phyloP scores from a whole-genome alignment of 441 rosid genomes.

The Kokia cookei region DNA sequence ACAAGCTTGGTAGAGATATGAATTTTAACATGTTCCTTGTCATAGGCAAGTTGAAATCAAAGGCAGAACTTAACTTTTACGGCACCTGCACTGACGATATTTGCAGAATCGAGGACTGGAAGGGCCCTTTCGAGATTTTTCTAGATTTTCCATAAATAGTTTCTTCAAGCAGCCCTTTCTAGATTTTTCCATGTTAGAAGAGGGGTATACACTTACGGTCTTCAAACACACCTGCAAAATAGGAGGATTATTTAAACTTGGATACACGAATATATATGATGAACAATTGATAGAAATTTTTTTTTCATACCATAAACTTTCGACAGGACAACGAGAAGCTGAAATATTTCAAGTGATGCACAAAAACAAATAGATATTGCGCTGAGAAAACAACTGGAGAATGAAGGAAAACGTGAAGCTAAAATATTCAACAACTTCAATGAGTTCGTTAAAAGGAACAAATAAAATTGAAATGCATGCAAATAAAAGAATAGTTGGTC shows the following conservation, averaged over 20 bases:
- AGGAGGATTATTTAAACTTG: no score
- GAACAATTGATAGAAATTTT: no score
- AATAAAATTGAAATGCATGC: not conserved
- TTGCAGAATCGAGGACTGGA: not conserved
- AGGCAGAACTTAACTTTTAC: not conserved
- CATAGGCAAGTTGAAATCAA: not conserved
- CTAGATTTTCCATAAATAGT: not conserved
- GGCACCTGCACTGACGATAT: not conserved
- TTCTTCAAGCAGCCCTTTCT: slow-evolving; percentile 12
- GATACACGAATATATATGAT: no score
- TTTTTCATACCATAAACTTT: no score
- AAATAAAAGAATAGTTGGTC: slow-evolving; percentile 16
- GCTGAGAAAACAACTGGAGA: not conserved
- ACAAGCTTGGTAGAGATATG: not conserved
- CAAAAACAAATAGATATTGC: not conserved
- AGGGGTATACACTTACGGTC: not conserved
- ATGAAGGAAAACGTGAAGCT: not conserved
- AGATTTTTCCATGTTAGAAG: not conserved
- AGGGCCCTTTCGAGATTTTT: not conserved
- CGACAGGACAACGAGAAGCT: no score
- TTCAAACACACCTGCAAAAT: slow-evolving; percentile 26
- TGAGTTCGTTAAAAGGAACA: not conserved
- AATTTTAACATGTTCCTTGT: not conserved
- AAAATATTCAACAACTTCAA: not conserved
- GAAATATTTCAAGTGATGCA: not conserved